phyloP scores from a whole-genome alignment of 495 filamentous ascomycete genomes.

The Rostrohypoxylon terebratum region DNA sequence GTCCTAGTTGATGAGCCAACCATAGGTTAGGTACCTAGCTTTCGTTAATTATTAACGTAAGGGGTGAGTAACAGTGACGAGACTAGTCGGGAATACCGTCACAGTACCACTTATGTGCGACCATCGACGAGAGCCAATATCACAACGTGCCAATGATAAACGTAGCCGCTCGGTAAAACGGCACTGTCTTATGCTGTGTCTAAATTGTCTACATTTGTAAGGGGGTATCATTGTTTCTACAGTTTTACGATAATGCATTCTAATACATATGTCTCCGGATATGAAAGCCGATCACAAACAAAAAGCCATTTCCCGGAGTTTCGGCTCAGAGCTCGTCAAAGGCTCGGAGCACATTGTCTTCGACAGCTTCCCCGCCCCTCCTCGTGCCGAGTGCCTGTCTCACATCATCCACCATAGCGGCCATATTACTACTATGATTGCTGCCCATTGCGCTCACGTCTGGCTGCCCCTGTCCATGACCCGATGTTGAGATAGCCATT shows the following conservation, averaged over 20 bases:
- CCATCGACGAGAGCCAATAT: constrained; percentile 2
- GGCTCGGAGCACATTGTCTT: constrained; percentile 50
- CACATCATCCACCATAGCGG: constrained; percentile 41
- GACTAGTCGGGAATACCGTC: background rate
- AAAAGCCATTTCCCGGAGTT: background rate
- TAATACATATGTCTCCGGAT: constrained; percentile 9
- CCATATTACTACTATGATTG: constrained; percentile 36
- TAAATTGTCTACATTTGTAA: background rate
- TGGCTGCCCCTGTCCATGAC: constrained; percentile 11
- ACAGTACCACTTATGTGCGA: background rate
- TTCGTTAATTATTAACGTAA: constrained; percentile 2
- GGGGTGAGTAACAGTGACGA: constrained; percentile 1
- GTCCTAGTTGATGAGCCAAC: constrained; percentile 1
- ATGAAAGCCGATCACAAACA: background rate
- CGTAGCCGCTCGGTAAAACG: constrained; percentile 4
- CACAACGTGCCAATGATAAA: background rate
- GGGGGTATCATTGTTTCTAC: constrained; percentile 22
- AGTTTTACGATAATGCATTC: background rate
- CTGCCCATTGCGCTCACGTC: constrained; percentile 18
- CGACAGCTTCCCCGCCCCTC: constrained; percentile 20
- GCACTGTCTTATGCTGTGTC: background rate
- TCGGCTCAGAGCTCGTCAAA: constrained; percentile 57
- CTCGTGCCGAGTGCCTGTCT: constrained; percentile 43
- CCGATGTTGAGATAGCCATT: constrained; percentile 14
- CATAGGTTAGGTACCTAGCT: background rate